Evolutionary conservation across 2,329 filamentous ascomycete species (phyloP).

Genomic region (Trichoderma endophyticum): DNA sequence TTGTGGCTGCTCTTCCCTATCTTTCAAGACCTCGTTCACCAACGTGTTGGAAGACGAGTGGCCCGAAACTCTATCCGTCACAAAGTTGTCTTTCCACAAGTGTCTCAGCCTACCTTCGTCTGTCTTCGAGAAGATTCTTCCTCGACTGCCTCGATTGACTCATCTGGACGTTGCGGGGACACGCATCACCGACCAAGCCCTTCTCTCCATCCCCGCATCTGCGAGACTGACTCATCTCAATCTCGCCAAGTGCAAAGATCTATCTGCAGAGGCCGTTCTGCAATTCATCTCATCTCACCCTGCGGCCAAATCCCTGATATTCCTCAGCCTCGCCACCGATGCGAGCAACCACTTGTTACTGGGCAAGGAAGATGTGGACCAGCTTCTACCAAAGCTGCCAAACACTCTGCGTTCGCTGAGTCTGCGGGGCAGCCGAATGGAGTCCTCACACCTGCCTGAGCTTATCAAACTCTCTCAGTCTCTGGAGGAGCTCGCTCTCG

Average conservation of each 20-base stretch:
- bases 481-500: conserved; percentile 74
- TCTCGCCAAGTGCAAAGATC: conserved; percentile 68
- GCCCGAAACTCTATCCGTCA: conserved; percentile 56
- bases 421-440: conserved; percentile 71
- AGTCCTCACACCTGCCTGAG: conserved; percentile 58
- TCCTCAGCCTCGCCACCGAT: conserved; percentile 71
- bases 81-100: conserved; percentile 72
- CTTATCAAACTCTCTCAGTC: conserved; percentile 62
- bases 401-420: conserved; percentile 68
- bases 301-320: conserved; percentile 63
- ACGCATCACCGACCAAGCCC: conserved; percentile 67
- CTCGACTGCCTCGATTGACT: conserved; percentile 66
- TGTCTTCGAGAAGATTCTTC: conserved; percentile 67
- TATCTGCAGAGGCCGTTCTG: conserved; percentile 65
- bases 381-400: conserved; percentile 64
- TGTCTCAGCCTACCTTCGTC: conserved; percentile 66
- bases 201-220: conserved; percentile 67
- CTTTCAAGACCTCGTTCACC: conserved; percentile 65
- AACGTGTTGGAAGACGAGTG: conserved; percentile 51
- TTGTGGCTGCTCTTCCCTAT: conserved; percentile 67
- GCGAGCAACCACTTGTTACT: conserved; percentile 69
- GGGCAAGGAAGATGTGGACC: conserved; percentile 60
- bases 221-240: conserved; percentile 75
- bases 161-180: conserved; percentile 80
- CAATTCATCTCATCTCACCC: conserved; percentile 70